Evolutionary conservation across 2,329 filamentous ascomycete genomes (phyloP), one percentile per base, ranked within the genome.

Genomic region (Aspergillus fructus): DNA sequence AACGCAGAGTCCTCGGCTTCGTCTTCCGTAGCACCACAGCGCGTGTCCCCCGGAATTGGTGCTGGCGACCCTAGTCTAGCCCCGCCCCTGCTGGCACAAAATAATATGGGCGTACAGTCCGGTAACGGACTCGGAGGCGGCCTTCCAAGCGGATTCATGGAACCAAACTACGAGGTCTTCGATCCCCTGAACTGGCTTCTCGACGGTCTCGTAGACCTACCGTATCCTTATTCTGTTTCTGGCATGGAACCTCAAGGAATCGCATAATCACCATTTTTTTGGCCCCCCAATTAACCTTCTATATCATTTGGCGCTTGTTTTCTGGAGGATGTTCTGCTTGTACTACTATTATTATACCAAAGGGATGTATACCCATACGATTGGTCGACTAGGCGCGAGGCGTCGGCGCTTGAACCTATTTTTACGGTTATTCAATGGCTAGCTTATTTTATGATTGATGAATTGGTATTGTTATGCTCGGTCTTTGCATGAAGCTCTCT

Each of bases 121-220:
- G 63, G 53, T 11, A 67, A 61, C 40, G 63, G 62, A 3, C 60
- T 70, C 5, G 62, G 58, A 5, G 65, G 58, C 5, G 65, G 62
- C 5, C 60, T 76, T 4, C 72, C 74, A 1, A 76, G 74, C 61
- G 81, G 82, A 64, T 88, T 90, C 61, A 82, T 84, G 63, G 83
- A 89, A 55, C 84, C 85, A 9, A 89, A 86, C 66, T 92, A 92
- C 72, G 90, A 96, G 72, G 91, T 96, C 60, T 96, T 96, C 69
- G 92, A 96, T 74, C 91, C 93, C 1, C 82, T 96, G 67, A 91
- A 93, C 72, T 97, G 93, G 93, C 91, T 96, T 80, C 79, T 97
- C 59, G 93, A 97, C 72, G 90, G 90, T 13, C 80, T 93, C 34
- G 81, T 94, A 59, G 89, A 93, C 70, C 89, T 93, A 70, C 90